Conservation (phyloP, 2,329 filamentous ascomycete genomes). For the Fusarium sp. region DNA sequence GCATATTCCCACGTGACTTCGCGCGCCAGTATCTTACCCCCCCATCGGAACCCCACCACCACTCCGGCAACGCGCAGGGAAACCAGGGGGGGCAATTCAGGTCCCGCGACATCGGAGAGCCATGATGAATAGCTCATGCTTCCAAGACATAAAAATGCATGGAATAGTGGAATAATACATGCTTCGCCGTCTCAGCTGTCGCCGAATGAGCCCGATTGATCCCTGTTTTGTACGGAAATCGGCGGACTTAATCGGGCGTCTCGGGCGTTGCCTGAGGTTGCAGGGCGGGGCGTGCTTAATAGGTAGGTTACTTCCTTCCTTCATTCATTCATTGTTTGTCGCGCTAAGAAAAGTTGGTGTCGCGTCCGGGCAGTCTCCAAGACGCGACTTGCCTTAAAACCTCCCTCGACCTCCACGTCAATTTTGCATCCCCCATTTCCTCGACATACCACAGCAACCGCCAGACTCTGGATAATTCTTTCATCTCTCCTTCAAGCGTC, state of each 20-base stretch:
- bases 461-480: slow-evolving; percentile 23
- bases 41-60: slow-evolving; percentile 34
- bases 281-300: slow-evolving; percentile 44
- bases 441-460: slow-evolving; percentile 39
- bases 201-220: slow-evolving; percentile 1
- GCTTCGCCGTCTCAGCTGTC: not conserved
- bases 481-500: slow-evolving; percentile 32
- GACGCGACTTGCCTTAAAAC: slow-evolving; percentile 54
- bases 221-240: slow-evolving; percentile 15
- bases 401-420: slow-evolving; percentile 43
- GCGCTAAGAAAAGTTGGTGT: slow-evolving; percentile 50
- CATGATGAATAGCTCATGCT: not conserved
- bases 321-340: slow-evolving; percentile 37
- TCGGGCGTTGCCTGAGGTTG: slow-evolving; percentile 43
- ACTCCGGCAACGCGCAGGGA: slow-evolving; percentile 27
- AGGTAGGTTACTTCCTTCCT: slow-evolving; percentile 44
- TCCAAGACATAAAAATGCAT: not conserved
- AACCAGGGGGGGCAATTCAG: slow-evolving; percentile 15
- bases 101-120: slow-evolving; percentile 24
- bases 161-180: not conserved
- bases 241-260: slow-evolving; percentile 5
- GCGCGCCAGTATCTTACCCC: slow-evolving; percentile 28
- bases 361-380: slow-evolving; percentile 43
- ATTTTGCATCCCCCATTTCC: slow-evolving; percentile 42
- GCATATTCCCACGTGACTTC: slow-evolving; percentile 39